Evolutionary conservation across 2,329 filamentous ascomycete species (phyloP), one percentile per base, ranked within the genome.

Genomic region (Penicillium paneum): DNA sequence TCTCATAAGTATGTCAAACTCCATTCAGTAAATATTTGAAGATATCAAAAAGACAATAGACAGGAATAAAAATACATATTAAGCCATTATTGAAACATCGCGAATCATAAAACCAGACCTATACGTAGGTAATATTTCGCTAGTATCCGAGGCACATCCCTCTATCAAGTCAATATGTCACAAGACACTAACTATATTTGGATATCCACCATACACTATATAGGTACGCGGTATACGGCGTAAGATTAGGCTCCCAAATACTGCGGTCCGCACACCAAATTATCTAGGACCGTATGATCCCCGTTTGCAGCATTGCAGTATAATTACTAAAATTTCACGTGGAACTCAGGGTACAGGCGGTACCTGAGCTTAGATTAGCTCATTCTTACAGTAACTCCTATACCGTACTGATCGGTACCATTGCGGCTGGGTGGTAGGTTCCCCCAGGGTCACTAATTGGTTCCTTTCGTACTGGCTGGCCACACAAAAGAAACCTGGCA

Each of bases 331-430:
- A 24, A 8, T 46, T 55, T 36, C 48, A 8, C 17, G 40, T 19
- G 31, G 17, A 54, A 39, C 12, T 39, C 46, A 42, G 46, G 46
- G 21, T 19, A 8, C 50, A 50, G 26, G 39, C 46, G 32, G 46
- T 50, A 49, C 50, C 50, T 53, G 50, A 53, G 44, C 44, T 53
- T 29, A 6, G 44, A 49, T 53, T 53, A 53, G 29, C 43, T 49
- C 50, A 53, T 53, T 49, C 8, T 52, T 55, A 60, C 59, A 21
- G 38, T 53, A 53, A 41, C 12, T 50, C 11, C 4, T 32, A 42
- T 52, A 54, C 55, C 39, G 52, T 60, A 54, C 52, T 29, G 42
- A 32, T 48, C 39, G 52, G 49, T 56, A 58, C 41, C 49, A 53
- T 39, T 31, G 31, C 28, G 28, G 15, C 52, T 44, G 48, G 47